These are phyloP conservation scores for Diaporthe amygdali DNA, from an alignment of 2,329 filamentous ascomycete genomes.

Conservation along the genomic window DNA sequence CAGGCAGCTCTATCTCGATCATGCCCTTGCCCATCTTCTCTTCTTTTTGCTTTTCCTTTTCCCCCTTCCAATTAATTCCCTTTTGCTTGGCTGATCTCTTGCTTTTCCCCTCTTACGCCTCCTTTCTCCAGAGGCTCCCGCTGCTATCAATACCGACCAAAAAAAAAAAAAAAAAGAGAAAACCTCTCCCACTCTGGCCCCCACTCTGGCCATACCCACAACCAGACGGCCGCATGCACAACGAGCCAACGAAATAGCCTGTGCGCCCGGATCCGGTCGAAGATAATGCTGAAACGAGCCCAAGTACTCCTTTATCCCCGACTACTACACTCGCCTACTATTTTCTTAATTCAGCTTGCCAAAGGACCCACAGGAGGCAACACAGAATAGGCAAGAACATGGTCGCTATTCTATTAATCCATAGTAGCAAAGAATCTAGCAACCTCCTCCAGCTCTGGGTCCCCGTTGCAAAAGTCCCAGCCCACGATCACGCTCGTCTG, in stretches of 20 bases:
- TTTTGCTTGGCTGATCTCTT: background rate
- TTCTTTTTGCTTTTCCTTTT: background rate
- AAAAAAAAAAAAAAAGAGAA: background rate
- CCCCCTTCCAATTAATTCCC: background rate
- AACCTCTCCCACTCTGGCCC: background rate
- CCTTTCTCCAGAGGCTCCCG: background rate
- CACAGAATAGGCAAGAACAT: background rate
- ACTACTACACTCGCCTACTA: no score
- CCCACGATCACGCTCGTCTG: constrained; percentile 92
- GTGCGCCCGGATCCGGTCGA: no score
- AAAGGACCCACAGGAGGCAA: background rate
- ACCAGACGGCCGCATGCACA: background rate
- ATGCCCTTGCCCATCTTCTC: background rate
- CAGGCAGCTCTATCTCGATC: no score
- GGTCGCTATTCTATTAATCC: constrained; percentile 42
- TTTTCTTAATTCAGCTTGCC: background rate
- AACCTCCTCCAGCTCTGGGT: constrained; percentile 79
- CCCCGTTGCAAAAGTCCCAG: constrained; percentile 95
- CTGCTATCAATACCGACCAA: background rate
- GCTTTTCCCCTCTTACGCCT: background rate
- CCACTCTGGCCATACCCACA: background rate
- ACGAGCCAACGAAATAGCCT: background rate
- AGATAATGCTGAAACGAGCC: background rate
- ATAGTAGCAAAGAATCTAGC: constrained; percentile 77
- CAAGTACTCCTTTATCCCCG: background rate